These are phyloP conservation scores for Eucalyptus cladocalyx DNA, from an alignment of 345 rosid genomes.

Conservation along the genomic window DNA sequence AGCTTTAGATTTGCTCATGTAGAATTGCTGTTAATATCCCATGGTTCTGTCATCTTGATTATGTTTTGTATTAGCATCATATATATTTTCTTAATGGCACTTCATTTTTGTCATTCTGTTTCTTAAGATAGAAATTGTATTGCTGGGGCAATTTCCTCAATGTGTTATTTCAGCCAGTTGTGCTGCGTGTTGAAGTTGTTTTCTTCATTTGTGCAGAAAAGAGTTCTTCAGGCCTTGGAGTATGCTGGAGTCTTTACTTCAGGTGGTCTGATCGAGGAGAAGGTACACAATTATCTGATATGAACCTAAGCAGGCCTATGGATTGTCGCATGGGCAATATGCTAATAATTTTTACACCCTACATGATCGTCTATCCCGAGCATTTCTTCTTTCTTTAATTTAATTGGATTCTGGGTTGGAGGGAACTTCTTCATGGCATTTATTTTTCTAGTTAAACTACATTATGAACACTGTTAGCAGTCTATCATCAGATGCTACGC, in stretches of 20 bases:
- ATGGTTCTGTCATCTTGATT: neutral
- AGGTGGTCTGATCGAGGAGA: conserved; percentile 90
- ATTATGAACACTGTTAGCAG: neutral
- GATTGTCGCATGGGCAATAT: neutral
- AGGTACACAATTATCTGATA: conserved; percentile 25
- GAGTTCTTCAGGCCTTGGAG: too few relatives aligned
- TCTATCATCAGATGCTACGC: neutral
- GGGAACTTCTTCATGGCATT: neutral
- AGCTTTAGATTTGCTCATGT: neutral
- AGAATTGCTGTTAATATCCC: neutral
- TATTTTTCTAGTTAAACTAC: neutral
- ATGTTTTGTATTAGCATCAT: neutral
- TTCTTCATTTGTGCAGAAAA: too few relatives aligned
- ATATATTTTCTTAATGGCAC: neutral
- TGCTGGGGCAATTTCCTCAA: too few relatives aligned
- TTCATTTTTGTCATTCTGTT: neutral
- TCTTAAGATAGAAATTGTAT: too few relatives aligned
- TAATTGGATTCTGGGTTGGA: neutral
- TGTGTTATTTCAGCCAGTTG: too few relatives aligned
- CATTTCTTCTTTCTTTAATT: neutral
- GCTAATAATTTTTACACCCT: neutral
- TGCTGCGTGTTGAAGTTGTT: too few relatives aligned
- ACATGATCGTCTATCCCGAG: neutral
- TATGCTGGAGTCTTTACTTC: conserved; percentile 75
- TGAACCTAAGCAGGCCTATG: neutral